These are phyloP conservation scores for Fusarium lateritium DNA, from an alignment of 2,329 filamentous ascomycete genomes.

Conservation along the genomic window DNA sequence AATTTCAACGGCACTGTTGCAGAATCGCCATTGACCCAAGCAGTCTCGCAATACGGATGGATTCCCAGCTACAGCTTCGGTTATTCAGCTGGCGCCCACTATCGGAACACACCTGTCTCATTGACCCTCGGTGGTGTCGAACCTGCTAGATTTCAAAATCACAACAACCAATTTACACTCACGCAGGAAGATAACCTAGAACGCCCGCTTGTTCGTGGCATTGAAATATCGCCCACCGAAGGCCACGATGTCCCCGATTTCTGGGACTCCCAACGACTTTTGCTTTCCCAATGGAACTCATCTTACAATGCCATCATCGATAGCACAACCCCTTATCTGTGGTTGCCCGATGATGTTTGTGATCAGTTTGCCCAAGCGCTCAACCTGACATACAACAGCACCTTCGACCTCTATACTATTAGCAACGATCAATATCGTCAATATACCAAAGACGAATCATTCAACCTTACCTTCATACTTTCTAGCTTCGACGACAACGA, in stretches of 20 bases:
- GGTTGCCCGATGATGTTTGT: conserved; percentile 73
- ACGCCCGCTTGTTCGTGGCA: conserved; percentile 72
- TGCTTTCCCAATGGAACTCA: conserved; percentile 62
- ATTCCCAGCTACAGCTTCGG: conserved; percentile 83
- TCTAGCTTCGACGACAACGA: conserved; percentile 69
- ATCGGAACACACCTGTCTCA: conserved; percentile 67
- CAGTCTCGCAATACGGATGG: conserved; percentile 70
- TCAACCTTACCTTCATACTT: conserved; percentile 71
- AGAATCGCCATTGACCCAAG: conserved; percentile 67
- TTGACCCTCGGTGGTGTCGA: conserved; percentile 82
- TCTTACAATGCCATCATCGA: conserved; percentile 71
- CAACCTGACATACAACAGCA: conserved; percentile 75
- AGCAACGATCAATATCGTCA: conserved; percentile 67
- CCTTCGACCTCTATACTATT: conserved; percentile 75
- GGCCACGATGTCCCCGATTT: conserved; percentile 49
- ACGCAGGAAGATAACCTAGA: conserved; percentile 69
- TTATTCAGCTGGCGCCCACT: conserved; percentile 82
- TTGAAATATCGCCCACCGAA: conserved; percentile 58
- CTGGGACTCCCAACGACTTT: conserved; percentile 58
- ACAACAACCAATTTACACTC: conserved; percentile 73
- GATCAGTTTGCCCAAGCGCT: conserved; percentile 75
- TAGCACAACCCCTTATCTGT: conserved; percentile 75
- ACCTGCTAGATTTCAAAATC: conserved; percentile 70
- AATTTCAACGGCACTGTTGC: conserved; percentile 66
- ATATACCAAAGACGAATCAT: conserved; percentile 60